Evolutionary conservation across 2,329 filamentous ascomycete genomes (phyloP), one percentile per base, ranked within the genome.

Genomic region (Fusarium sp.): DNA sequence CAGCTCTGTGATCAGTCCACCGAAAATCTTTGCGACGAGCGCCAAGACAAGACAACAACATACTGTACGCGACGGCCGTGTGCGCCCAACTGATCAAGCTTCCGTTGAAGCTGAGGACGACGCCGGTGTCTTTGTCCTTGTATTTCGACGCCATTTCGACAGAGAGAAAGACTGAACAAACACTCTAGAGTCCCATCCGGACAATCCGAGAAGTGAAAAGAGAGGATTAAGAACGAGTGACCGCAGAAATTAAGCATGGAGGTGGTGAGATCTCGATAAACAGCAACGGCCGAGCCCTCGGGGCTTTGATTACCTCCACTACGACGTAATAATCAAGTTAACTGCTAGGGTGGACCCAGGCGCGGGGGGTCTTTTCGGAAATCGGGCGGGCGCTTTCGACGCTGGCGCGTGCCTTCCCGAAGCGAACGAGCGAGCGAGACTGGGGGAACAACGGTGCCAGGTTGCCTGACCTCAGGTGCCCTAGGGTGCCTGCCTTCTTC

Each of bases 81-180:
- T 99, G 95, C 65, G 87, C 78, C 86, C 91, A 96, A 58, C 93
- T 92, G 67, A 99, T 83, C 91, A 92, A 97, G 83, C 90, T 90
- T 68, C 92, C 95, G 75, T 90, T 93, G 74, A 99, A 85, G 66
- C 83, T 77, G 60, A 87, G 74, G 65, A 88, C 78, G 55, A 85
- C 81, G 70, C 85, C 85, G 65, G 79, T 80, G 68, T 87, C 83
- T 77, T 88, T 87, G 78, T 89, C 87, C 77, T 89, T 89, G 77
- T 86, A 88, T 68, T 79, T 83, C 48, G 74, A 65, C 49, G 74
- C 63, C 76, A 78, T 78, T 57, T 70, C 52, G 68, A 65, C 56
- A 50, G 49, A 59, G 46, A 57, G 60, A 65, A 63, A 29, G 58
- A 65, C 48, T 47, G 49, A 65, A 60, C n/a, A 50, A 53, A 53